phyloP scores from a whole-genome alignment of 2,329 filamentous ascomycete species.

The Aspergillus tamarii region DNA sequence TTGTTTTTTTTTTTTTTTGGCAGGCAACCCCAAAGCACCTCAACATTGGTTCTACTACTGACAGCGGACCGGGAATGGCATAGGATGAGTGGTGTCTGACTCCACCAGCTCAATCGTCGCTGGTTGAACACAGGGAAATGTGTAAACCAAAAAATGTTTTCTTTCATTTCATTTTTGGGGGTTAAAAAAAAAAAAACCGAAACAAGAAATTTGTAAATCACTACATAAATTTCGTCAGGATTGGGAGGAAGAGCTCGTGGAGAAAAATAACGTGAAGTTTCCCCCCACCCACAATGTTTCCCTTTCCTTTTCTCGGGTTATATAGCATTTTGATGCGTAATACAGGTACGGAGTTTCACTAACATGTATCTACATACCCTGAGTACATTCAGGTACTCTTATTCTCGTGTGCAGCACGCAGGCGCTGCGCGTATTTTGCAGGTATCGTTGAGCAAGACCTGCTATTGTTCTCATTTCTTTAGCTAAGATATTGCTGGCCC shows the following conservation, averaged over 20 bases:
- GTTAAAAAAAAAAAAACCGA: not conserved
- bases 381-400: too few relatives aligned
- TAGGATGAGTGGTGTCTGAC: conserved; percentile 15
- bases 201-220: not conserved
- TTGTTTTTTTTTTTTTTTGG: not conserved
- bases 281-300: too few relatives aligned
- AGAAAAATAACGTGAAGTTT: not conserved
- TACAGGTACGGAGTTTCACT: not conserved
- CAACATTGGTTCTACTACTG: conserved; percentile 19
- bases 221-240: not conserved
- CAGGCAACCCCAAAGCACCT: conserved; percentile 10
- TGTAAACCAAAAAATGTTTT: not conserved
- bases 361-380: not conserved
- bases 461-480: not conserved
- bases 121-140: not conserved
- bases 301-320: not conserved
- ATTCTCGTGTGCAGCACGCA: not conserved
- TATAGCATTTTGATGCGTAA: not conserved
- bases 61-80: conserved; percentile 22
- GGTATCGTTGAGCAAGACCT: too few relatives aligned
- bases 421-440: not conserved
- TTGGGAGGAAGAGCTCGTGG: not conserved
- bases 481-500: not conserved
- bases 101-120: conserved; percentile 17
- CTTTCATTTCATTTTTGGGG: not conserved